Evolutionary conservation across 164 flowering plant genomes (phyloP), one percentile per base, ranked within the genome.

Genomic region (Dillenia turbinata): DNA sequence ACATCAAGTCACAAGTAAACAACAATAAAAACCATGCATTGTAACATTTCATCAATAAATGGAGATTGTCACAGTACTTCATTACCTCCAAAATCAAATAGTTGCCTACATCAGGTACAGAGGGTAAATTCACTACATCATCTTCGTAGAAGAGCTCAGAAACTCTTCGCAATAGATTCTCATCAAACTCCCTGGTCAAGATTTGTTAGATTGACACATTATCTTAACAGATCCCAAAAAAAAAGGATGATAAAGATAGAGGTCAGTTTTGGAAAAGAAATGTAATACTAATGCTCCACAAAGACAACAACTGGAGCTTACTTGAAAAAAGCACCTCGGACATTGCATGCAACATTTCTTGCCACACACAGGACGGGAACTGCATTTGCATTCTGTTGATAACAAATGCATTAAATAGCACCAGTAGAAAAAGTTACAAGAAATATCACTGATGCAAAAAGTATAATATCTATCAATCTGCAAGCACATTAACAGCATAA

Each of bases 311-410:
- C 40, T 7, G 7, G 40, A 33, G 61, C 90, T 84, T 76, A 92
- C 99, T 82, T 95, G 82, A 92, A 95, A 69, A 88, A 95, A 50
- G 84, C 88, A 54, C 89, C 97, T 69, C 99, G 81, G 67, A 87
- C 96, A 77, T 90, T 90, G 87, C 97, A 92, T 61, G 97, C 96
- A 65, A 95, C 97, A 82, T 95, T 95, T 73, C 99, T 84, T 61
- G 98, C 99, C 52, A 95, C 97, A 71, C 97, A 90, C 2, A 95
- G 77, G 49, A 95, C 88, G 47, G 99, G 97, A 71, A 95, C 96
- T 59, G 86, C 83, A 84, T 73, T 83, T 68, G 94, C 92, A 53
- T 79, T 86, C 99, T 95, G 61, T 22, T 49, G 57, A 62, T 26
- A 56, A 53, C 45, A 57, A 15, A 49, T 55, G 8, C 44, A 33